Evolutionary conservation across 169 alveolate species (phyloP).

Genomic region (Cryptosporidium ubiquitum): DNA sequence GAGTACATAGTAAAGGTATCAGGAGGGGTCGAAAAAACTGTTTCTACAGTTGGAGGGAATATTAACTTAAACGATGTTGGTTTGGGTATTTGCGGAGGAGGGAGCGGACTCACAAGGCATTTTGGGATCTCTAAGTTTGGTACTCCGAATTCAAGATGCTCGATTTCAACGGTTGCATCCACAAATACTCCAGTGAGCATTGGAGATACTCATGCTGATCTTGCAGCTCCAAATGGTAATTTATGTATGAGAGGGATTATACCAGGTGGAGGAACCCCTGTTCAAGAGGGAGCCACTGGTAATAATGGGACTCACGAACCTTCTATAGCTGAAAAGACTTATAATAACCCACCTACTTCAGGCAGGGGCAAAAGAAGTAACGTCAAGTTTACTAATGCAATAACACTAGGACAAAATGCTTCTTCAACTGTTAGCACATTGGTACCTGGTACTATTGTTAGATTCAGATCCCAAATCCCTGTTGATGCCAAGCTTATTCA

Average conservation of each 20-base stretch:
- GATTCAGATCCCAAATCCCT: conserved; percentile 71
- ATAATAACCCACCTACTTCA: background rate
- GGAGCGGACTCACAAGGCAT: conserved; percentile 22
- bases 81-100: conserved; percentile 3
- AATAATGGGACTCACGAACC: background rate
- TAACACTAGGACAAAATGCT: background rate
- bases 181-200: conserved; percentile 34
- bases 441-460: conserved; percentile 66
- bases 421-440: conserved; percentile 40
- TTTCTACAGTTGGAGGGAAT: background rate
- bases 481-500: conserved; percentile 67
- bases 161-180: conserved; percentile 61
- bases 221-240: background rate
- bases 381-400: background rate
- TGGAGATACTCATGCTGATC: conserved; percentile 20
- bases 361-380: conserved; percentile 6
- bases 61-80: conserved; percentile 6
- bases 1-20: conserved; percentile 49
- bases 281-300: background rate
- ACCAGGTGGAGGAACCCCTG: background rate
- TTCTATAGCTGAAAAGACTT: background rate
- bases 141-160: conserved; percentile 69
- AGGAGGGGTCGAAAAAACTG: background rate
- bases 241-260: background rate
- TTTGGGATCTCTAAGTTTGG: conserved; percentile 34